These are phyloP conservation scores for Diaporthe citrichinensis DNA, from an alignment of 2,329 filamentous ascomycete species.

Conservation along the genomic window DNA sequence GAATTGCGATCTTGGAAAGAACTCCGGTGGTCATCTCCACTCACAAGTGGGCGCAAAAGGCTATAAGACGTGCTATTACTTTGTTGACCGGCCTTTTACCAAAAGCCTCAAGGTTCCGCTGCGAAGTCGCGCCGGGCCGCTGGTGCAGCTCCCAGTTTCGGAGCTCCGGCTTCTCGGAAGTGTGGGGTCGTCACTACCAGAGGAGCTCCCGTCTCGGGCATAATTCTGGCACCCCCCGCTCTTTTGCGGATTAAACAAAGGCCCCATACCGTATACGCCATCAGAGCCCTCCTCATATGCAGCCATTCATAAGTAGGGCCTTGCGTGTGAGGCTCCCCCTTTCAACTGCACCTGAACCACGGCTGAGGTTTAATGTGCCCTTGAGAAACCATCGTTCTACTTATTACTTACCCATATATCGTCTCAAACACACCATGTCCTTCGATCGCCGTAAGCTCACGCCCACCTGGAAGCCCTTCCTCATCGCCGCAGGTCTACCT, in stretches of 20 bases:
- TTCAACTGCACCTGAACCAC: neutral
- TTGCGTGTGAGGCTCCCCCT: slow-evolving; percentile 17
- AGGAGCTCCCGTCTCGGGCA: slow-evolving; percentile 26
- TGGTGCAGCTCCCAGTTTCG: slow-evolving; percentile 15
- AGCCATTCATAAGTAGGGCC: slow-evolving; percentile 18
- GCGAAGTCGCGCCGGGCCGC: slow-evolving; percentile 22
- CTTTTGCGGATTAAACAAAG: slow-evolving; percentile 27
- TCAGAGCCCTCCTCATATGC: neutral
- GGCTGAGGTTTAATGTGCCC: neutral
- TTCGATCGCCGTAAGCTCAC: slow-evolving; percentile 37
- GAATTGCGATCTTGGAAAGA: neutral
- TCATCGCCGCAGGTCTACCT: neutral
- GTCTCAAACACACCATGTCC: slow-evolving; percentile 19
- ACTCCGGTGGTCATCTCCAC: too few species aligned
- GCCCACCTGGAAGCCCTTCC: neutral
- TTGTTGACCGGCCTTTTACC: neutral
- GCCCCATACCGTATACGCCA: neutral
- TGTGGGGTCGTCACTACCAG: neutral
- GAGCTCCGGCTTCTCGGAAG: slow-evolving; percentile 34
- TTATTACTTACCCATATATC: neutral
- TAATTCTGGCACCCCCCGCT: slow-evolving; percentile 29
- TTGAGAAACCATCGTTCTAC: neutral
- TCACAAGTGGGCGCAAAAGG: neutral
- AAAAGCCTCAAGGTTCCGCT: neutral
- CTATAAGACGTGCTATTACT: neutral